Conservation (phyloP, 2,329 filamentous ascomycete species). For the Uncinocarpus reesii region DNA sequence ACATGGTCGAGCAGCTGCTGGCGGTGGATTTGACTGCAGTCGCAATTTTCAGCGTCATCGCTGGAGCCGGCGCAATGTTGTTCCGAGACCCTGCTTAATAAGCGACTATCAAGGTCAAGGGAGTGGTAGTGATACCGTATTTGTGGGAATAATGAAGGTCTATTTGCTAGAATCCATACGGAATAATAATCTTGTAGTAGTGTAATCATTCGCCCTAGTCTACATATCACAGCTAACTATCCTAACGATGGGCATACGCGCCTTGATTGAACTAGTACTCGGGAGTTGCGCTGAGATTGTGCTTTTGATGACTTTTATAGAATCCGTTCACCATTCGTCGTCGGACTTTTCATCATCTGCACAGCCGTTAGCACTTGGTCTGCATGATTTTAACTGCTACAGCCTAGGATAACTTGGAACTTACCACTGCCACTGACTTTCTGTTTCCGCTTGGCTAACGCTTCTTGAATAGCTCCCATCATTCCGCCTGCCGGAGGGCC, state of each 20-base stretch:
- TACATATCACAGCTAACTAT: no score
- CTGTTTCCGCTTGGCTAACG: slow-evolving; percentile 72
- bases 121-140: no score
- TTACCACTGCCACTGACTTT: slow-evolving; percentile 93
- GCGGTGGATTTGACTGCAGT: slow-evolving; percentile 4
- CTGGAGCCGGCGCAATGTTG: slow-evolving; percentile 9
- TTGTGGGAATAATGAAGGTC: no score
- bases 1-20: slow-evolving; percentile 5
- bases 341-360: slow-evolving; percentile 40
- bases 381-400: background rate
- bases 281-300: background rate
- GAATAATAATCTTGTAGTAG: no score
- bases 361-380: slow-evolving; percentile 20
- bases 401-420: slow-evolving; percentile 32
- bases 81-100: no score
- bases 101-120: no score
- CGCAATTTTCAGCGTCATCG: slow-evolving; percentile 11
- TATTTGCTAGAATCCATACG: no score
- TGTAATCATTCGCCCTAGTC: no score
- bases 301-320: background rate
- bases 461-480: slow-evolving; percentile 71
- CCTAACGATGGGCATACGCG: no score
- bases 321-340: slow-evolving; percentile 34
- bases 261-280: background rate
- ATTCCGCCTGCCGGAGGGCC: slow-evolving; percentile 49